Conservation (phyloP, 2,329 filamentous ascomycete genomes). For the Beauveria caledonica region DNA sequence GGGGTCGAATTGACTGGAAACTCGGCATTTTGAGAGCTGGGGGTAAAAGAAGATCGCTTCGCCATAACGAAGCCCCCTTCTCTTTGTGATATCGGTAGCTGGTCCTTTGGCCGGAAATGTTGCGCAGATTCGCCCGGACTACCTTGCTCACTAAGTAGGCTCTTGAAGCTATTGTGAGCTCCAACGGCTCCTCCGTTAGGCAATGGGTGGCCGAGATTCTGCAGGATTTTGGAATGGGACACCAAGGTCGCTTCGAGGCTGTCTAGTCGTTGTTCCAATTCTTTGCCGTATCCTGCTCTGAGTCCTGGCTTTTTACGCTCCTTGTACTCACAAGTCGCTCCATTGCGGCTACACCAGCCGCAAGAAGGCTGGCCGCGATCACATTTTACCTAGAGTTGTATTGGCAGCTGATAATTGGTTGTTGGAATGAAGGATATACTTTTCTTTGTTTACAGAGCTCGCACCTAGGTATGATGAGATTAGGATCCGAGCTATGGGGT, state of each 20-base stretch:
- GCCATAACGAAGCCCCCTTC: conserved; percentile 54
- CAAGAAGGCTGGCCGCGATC: conserved; percentile 67
- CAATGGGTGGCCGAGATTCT: conserved; percentile 40
- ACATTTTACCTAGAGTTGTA: conserved; percentile 54
- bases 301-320: conserved; percentile 60
- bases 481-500: conserved; percentile 24
- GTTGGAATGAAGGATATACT: conserved; percentile 33
- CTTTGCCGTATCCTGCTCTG: conserved; percentile 60
- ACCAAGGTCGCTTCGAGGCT: conserved; percentile 59
- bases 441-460: conserved; percentile 77
- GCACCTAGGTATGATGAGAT: conserved; percentile 43
- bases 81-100: conserved; percentile 44
- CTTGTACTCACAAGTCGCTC: conserved; percentile 57
- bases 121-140: conserved; percentile 41
- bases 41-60: conserved; percentile 44
- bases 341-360: conserved; percentile 59
- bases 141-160: conserved; percentile 46
- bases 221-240: conserved; percentile 58
- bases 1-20: conserved; percentile 41
- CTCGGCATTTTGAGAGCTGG: conserved; percentile 40
- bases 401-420: conserved; percentile 12
- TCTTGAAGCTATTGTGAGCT: conserved; percentile 33
- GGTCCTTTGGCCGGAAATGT: conserved; percentile 43
- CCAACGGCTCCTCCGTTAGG: conserved; percentile 19
- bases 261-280: conserved; percentile 65